Evolutionary conservation across 2,329 filamentous ascomycete species (phyloP).

Genomic region (Tolypocladium endophyticum): DNA sequence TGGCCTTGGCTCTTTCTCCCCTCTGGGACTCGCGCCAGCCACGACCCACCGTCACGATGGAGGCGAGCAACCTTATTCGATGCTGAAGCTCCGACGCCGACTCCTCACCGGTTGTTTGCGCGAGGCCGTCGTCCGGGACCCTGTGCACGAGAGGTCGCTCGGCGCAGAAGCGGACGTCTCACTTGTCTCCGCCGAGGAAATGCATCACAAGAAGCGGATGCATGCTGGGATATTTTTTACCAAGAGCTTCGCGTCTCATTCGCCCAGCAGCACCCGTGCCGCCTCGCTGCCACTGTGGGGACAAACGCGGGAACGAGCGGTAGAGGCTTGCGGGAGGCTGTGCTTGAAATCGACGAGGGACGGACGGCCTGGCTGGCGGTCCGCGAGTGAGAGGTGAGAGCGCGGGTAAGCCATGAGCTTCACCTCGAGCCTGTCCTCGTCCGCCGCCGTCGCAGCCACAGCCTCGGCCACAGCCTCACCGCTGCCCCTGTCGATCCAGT

Average conservation of each 20-base stretch:
- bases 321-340: not conserved
- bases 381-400: not conserved
- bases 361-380: not conserved
- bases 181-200: not conserved
- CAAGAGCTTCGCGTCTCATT: not conserved
- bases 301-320: not conserved
- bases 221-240: not conserved
- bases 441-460: not conserved
- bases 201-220: not conserved
- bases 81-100: not conserved
- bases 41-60: not conserved
- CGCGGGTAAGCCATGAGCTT: not conserved
- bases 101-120: not conserved
- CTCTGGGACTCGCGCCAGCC: not conserved
- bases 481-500: constrained; percentile 11
- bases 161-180: not conserved
- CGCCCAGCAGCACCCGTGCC: not conserved
- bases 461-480: not conserved
- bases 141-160: not conserved
- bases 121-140: not conserved
- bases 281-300: not conserved
- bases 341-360: not conserved
- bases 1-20: not conserved
- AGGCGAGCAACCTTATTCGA: not conserved
- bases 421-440: not conserved